Conservation (phyloP, 345 rosid genomes). For the Cardamine chenopodiifolia region DNA sequence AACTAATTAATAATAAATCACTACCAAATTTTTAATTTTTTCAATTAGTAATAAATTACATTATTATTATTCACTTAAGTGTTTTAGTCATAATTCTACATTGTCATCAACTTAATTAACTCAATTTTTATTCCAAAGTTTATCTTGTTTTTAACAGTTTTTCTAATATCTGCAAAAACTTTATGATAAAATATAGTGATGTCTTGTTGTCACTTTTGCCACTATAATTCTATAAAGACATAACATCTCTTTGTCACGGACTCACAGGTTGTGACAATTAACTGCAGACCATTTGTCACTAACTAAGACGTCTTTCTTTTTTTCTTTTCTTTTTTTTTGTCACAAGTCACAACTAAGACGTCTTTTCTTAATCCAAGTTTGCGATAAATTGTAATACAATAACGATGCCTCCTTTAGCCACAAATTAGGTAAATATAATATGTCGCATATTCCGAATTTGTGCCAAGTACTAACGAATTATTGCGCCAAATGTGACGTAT, state of each 20-base stretch:
- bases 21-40: too few species aligned
- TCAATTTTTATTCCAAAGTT: neutral
- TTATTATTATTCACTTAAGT: neutral
- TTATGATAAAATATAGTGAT: constrained; percentile 16
- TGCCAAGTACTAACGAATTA: neutral
- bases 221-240: constrained; percentile 6
- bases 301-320: constrained; percentile 11
- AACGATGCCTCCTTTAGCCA: neutral
- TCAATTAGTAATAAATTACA: neutral
- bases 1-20: too few species aligned
- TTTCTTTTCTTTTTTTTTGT: neutral
- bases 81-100: neutral
- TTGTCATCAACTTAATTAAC: neutral
- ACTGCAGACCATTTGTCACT: neutral
- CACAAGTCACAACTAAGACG: neutral
- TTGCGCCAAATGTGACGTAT: neutral
- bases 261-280: constrained; percentile 15
- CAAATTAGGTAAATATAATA: neutral
- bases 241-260: constrained; percentile 20
- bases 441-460: neutral
- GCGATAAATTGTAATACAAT: constrained; percentile 8
- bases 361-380: constrained; percentile 10
- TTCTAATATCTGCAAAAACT: constrained; percentile 1
- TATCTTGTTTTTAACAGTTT: neutral
- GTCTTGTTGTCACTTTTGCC: constrained; percentile 20